Conservation (phyloP, 2,329 filamentous ascomycete species). For the Elsinoe perseae region DNA sequence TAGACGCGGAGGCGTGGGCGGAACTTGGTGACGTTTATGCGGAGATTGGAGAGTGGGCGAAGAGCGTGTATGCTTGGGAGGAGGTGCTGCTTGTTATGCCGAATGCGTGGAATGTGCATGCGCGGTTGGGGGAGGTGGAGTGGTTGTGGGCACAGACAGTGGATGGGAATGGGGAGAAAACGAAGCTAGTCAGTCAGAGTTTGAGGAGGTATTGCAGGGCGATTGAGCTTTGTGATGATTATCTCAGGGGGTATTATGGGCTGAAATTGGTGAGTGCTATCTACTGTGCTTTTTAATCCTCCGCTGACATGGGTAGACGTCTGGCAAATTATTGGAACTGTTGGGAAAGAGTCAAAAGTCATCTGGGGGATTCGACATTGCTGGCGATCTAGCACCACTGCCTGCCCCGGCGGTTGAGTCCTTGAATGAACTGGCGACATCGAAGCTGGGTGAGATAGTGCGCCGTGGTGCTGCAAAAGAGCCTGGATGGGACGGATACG, state of each 20-base stretch:
- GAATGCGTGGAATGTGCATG: constrained; percentile 95
- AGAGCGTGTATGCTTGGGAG: constrained; percentile 82
- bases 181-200: constrained; percentile 58
- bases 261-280: constrained; percentile 52
- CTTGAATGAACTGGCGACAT: constrained; percentile 64
- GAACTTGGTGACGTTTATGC: constrained; percentile 86
- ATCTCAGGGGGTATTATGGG: constrained; percentile 86
- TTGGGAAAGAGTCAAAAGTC: constrained; percentile 25
- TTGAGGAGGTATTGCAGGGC: constrained; percentile 82
- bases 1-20: constrained; percentile 87
- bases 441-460: constrained; percentile 69
- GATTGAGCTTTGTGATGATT: constrained; percentile 88
- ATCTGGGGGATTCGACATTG: constrained; percentile 25
- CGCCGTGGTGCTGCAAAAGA: constrained; percentile 54
- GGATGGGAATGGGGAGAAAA: constrained; percentile 29
- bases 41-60: constrained; percentile 65
- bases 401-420: constrained; percentile 53
- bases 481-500: constrained; percentile 64
- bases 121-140: constrained; percentile 72
- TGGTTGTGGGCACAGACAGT: constrained; percentile 53
- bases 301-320: constrained; percentile 16
- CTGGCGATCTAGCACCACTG: constrained; percentile 44
- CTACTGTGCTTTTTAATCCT: constrained; percentile 34
- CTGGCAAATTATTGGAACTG: constrained; percentile 20
- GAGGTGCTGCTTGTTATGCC: constrained; percentile 81